Conservation (phyloP, 108 stramenopile species). For the Nannochloropsis salina region DNA sequence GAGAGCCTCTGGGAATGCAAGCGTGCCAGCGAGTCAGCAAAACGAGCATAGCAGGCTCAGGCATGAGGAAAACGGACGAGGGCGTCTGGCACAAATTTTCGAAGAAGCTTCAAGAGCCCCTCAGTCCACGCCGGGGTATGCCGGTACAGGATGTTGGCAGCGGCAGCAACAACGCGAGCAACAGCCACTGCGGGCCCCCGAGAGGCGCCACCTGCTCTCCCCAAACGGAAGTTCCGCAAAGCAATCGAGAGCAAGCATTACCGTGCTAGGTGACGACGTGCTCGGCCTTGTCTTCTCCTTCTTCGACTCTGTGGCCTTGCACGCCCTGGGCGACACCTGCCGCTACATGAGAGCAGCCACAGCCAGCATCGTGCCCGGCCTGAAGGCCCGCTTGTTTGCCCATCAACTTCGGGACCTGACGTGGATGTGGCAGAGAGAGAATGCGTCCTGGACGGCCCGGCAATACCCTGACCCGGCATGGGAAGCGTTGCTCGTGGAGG, state of each 20-base stretch:
- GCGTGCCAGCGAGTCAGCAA: neutral
- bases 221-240: neutral
- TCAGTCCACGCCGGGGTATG: neutral
- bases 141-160: neutral
- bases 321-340: neutral
- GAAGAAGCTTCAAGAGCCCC: neutral
- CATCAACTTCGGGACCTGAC: neutral
- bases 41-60: neutral
- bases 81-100: neutral
- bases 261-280: neutral
- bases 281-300: neutral
- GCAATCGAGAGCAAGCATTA: neutral
- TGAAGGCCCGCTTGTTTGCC: neutral
- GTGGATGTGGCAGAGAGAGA: slow-evolving; percentile 16
- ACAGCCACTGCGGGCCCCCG: neutral
- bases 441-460: neutral
- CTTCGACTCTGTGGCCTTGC: neutral
- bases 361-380: neutral
- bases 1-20: neutral
- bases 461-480: neutral
- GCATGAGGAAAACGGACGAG: neutral
- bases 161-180: neutral
- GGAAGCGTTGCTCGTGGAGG: neutral
- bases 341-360: neutral
- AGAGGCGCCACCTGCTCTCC: neutral